phyloP scores from a whole-genome alignment of 192 early-diverging fungal species.

The Mortierella hygrophila region DNA sequence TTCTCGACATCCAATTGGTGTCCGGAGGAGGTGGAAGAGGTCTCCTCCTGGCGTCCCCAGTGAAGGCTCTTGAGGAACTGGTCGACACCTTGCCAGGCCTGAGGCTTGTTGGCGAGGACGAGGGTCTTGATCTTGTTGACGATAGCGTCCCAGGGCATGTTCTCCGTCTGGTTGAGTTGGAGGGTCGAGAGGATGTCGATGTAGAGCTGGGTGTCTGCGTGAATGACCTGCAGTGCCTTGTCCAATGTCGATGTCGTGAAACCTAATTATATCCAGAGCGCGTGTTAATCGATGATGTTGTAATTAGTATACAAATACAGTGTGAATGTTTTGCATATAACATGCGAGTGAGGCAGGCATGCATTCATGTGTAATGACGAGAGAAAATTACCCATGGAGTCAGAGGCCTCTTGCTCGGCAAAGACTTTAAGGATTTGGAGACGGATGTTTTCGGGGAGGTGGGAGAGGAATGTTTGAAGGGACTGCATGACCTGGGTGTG shows the following conservation, averaged over 20 bases:
- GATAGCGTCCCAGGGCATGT: slow-evolving; percentile 58
- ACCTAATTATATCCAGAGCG: slow-evolving; percentile 25
- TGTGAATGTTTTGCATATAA: too few species aligned
- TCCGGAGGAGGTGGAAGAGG: not conserved
- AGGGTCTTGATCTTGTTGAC: slow-evolving; percentile 41
- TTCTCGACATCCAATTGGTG: slow-evolving; percentile 14
- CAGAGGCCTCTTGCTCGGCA: slow-evolving; percentile 57
- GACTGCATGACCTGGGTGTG: slow-evolving; percentile 59
- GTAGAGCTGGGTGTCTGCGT: slow-evolving; percentile 55
- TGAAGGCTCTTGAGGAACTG: slow-evolving; percentile 55
- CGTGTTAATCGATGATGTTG: not conserved
- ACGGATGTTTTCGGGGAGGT: slow-evolving; percentile 38
- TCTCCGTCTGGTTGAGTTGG: slow-evolving; percentile 57
- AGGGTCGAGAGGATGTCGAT: slow-evolving; percentile 57
- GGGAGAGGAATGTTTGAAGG: slow-evolving; percentile 55
- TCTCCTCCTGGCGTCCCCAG: slow-evolving; percentile 8
- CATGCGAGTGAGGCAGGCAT: not conserved
- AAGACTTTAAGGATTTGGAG: slow-evolving; percentile 53
- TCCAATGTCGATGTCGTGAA: slow-evolving; percentile 38
- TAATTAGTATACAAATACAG: too few species aligned
- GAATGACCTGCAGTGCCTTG: slow-evolving; percentile 41
- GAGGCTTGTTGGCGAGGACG: slow-evolving; percentile 41
- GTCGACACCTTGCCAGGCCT: slow-evolving; percentile 42
- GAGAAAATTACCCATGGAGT: slow-evolving; percentile 51
- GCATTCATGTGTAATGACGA: not conserved